phyloP scores from a whole-genome alignment of 306 rosid species.

The Rosa lucieae region DNA sequence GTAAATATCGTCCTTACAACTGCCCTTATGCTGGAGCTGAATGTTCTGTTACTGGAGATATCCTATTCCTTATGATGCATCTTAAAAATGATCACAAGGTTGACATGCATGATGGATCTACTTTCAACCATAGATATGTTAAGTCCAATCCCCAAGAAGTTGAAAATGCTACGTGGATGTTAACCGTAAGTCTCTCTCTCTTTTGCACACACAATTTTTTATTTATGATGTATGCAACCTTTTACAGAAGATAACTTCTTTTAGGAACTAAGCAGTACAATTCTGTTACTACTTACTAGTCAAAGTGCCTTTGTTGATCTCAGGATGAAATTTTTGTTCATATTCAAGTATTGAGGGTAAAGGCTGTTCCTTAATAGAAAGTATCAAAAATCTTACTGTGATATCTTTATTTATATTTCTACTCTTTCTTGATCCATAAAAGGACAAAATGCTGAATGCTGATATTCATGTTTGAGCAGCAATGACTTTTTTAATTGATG shows the following conservation, averaged over 20 bases:
- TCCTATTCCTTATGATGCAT: slow-evolving; percentile 50
- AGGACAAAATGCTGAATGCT: not conserved
- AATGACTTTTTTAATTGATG: not conserved
- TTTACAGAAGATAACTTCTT: not conserved
- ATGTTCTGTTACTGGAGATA: slow-evolving; percentile 51
- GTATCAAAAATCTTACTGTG: not conserved
- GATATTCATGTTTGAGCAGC: not conserved
- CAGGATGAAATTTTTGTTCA: not conserved
- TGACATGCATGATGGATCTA: slow-evolving; percentile 56
- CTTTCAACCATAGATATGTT: slow-evolving; percentile 60
- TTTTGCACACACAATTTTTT: not conserved
- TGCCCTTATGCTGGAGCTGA: slow-evolving; percentile 61
- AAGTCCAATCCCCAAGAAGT: slow-evolving; percentile 56
- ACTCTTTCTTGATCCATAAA: not conserved
- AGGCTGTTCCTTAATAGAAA: not conserved
- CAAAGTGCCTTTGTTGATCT: not conserved
- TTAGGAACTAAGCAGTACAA: not conserved
- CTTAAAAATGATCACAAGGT: slow-evolving; percentile 53
- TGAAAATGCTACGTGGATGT: slow-evolving; percentile 61
- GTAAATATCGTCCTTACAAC: slow-evolving; percentile 47
- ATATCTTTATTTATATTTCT: not conserved
- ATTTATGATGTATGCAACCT: not conserved
- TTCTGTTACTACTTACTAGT: not conserved
- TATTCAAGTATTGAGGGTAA: not conserved
- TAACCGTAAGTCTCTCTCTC: slow-evolving; percentile 38